Conservation (phyloP, 2,329 filamentous ascomycete species). For the Microcera coccophila region DNA sequence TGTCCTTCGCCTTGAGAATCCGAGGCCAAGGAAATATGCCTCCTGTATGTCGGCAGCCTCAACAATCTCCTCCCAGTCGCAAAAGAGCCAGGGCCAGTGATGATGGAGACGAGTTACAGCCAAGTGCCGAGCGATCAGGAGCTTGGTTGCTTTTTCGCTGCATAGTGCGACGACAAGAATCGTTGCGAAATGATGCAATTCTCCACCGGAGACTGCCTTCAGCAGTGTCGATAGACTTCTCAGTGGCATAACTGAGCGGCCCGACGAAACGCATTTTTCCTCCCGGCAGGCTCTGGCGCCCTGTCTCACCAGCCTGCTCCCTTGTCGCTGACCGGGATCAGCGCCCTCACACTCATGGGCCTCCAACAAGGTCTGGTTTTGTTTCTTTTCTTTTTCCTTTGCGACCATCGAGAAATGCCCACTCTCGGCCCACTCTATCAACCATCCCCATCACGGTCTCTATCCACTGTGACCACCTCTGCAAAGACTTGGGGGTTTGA, state of each 20-base stretch:
- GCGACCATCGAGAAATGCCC: slow-evolving; percentile 11
- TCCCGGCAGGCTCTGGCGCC: slow-evolving; percentile 13
- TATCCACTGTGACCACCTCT: slow-evolving; percentile 8
- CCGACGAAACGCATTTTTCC: slow-evolving; percentile 6
- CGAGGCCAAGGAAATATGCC: too few species aligned
- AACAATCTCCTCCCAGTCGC: too few species aligned
- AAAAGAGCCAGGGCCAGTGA: too few species aligned
- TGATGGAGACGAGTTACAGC: too few species aligned
- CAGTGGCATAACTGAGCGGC: slow-evolving; percentile 17
- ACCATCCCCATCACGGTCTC: slow-evolving; percentile 20
- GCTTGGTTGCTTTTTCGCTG: too few species aligned
- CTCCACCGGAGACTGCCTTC: slow-evolving; percentile 14
- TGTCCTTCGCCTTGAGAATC: too few species aligned
- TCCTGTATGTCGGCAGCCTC: too few species aligned
- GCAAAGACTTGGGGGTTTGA: slow-evolving; percentile 1
- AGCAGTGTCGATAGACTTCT: slow-evolving; percentile 14
- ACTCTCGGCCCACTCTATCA: slow-evolving; percentile 21
- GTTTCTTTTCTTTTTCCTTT: slow-evolving; percentile 12
- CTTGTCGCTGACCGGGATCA: slow-evolving; percentile 15
- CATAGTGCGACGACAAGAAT: slow-evolving; percentile 12
- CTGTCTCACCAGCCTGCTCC: slow-evolving; percentile 21
- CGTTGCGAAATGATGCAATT: slow-evolving; percentile 24
- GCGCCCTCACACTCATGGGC: slow-evolving; percentile 20
- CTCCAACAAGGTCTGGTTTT: slow-evolving; percentile 15
- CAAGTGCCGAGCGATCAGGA: too few species aligned